Percentiles rank a stretch among this genome's conserved stretches.
phyloP scores from a whole-genome alignment of 2,329 filamentous ascomycete species.

The Ophiostoma quercus region DNA sequence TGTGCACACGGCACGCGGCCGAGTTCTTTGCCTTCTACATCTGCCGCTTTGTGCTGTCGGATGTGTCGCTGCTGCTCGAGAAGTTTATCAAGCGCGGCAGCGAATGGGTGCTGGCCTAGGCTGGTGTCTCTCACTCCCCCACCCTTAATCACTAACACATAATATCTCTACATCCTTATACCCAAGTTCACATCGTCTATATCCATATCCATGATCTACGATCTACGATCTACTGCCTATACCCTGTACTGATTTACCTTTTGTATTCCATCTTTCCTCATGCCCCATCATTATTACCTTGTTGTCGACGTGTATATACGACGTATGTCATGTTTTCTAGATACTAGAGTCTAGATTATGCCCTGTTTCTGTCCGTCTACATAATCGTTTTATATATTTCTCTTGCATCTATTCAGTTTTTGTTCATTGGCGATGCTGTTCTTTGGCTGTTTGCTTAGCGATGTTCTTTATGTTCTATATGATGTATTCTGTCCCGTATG shows the following conservation, averaged over 20 bases:
- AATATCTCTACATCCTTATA: constrained; percentile 7
- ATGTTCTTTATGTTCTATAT: neutral
- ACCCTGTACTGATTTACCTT: constrained; percentile 11
- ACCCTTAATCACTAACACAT: neutral
- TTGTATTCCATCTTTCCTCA: neutral
- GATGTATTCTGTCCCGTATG: neutral
- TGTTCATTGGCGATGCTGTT: neutral
- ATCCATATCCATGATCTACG: neutral
- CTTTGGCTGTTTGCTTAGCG: neutral
- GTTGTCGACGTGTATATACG: neutral
- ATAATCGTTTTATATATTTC: neutral
- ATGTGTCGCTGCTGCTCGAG: constrained; percentile 79
- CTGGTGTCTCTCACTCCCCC: neutral
- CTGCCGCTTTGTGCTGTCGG: constrained; percentile 86
- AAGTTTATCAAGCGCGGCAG: constrained; percentile 96
- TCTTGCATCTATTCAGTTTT: neutral
- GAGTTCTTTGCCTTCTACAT: constrained; percentile 98
- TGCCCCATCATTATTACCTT: neutral
- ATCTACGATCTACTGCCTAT: constrained; percentile 4
- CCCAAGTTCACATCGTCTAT: neutral
- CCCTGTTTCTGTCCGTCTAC: neutral
- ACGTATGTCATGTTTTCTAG: constrained; percentile 6
- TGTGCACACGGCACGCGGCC: constrained; percentile 86
- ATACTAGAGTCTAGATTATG: constrained; percentile 1
- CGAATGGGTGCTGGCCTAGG: constrained; percentile 68